Percentiles rank a stretch among this genome's conserved stretches.
Conservation (phyloP, 140 eudicot genomes). For the Senecio squalidus region DNA sequence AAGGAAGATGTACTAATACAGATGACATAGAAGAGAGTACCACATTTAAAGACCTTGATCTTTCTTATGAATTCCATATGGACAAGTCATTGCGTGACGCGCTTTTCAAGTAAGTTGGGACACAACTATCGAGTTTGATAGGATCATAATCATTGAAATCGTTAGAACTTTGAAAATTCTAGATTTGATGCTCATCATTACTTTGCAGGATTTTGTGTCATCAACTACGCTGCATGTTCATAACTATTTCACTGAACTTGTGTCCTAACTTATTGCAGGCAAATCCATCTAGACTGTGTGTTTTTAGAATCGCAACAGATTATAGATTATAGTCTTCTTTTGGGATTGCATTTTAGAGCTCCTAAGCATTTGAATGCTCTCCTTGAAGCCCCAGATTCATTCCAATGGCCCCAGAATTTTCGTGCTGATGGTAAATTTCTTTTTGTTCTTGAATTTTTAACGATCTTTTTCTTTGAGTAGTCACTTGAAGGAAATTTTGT, state of each 20-base stretch:
- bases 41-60: constrained; percentile 85
- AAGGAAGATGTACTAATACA: constrained; percentile 68
- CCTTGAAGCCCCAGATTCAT: constrained; percentile 52
- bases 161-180: too few relatives aligned
- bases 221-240: neutral
- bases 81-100: constrained; percentile 77
- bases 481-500: too few relatives aligned
- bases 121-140: too few relatives aligned
- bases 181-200: neutral
- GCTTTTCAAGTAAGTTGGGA: constrained; percentile 66
- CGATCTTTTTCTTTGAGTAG: neutral
- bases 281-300: constrained; percentile 51
- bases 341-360: constrained; percentile 95
- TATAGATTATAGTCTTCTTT: constrained; percentile 70
- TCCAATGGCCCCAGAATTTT: constrained; percentile 1
- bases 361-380: constrained; percentile 78
- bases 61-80: constrained; percentile 74
- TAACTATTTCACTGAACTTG: neutral
- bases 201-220: neutral
- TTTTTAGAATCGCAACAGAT: constrained; percentile 53
- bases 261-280: constrained; percentile 35
- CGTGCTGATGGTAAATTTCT: constrained; percentile 39
- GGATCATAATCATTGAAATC: too few relatives aligned
- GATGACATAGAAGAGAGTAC: constrained; percentile 53
- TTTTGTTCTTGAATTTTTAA: neutral